Percentiles rank a stretch among this genome's conserved stretches.
phyloP scores from a whole-genome alignment of 2,329 filamentous ascomycete genomes.

The Talaromyces sp. region DNA sequence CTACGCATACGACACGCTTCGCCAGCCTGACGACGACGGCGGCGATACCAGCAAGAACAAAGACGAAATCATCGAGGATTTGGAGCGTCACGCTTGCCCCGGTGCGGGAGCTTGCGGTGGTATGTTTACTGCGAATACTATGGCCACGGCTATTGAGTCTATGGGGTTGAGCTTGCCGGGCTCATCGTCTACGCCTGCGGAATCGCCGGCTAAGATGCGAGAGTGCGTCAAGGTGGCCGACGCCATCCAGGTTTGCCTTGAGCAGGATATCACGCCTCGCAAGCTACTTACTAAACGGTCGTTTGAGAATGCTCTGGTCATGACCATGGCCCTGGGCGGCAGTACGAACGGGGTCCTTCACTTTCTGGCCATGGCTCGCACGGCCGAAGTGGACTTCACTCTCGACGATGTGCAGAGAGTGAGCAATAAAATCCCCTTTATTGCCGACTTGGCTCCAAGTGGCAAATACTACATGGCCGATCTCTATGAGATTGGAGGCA shows the following conservation, averaged over 20 bases:
- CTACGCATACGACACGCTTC: constrained; percentile 68
- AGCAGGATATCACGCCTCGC: constrained; percentile 72
- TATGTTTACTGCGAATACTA: constrained; percentile 94
- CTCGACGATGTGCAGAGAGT: constrained; percentile 79
- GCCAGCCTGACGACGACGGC: constrained; percentile 61
- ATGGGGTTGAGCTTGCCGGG: constrained; percentile 80
- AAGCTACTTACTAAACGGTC: constrained; percentile 73
- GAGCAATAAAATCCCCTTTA: constrained; percentile 75
- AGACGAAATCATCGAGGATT: constrained; percentile 75
- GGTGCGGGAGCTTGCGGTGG: constrained; percentile 77
- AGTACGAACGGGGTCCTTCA: constrained; percentile 86
- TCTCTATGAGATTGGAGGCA: constrained; percentile 77
- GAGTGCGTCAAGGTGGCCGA: constrained; percentile 78
- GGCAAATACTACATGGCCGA: constrained; percentile 86
- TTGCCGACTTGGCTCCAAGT: constrained; percentile 77
- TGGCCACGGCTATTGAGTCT: constrained; percentile 85
- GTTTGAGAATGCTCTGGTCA: constrained; percentile 82
- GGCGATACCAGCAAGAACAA: constrained; percentile 60
- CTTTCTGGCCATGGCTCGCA: constrained; percentile 83
- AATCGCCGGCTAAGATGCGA: constrained; percentile 74
- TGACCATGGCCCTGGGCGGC: constrained; percentile 88
- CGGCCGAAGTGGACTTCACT: constrained; percentile 69
- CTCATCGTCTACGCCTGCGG: constrained; percentile 75
- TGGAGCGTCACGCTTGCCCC: constrained; percentile 73
- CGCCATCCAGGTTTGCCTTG: constrained; percentile 73